Percentiles rank a stretch among this genome's conserved stretches.
Conservation (phyloP, 371 early-diverging fungal genomes). For the Chytridium lagenaria region DNA sequence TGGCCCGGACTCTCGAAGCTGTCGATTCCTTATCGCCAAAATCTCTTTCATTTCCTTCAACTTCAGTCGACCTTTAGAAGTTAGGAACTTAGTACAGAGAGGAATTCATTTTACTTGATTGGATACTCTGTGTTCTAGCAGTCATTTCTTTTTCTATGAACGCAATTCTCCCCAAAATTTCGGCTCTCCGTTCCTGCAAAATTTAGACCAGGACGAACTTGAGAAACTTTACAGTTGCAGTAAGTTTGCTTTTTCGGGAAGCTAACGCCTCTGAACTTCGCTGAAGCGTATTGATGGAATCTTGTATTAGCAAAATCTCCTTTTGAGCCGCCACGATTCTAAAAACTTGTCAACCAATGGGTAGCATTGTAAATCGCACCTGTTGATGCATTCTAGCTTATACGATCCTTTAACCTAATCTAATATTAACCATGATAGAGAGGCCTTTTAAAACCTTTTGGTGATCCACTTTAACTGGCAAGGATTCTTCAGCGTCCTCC, state of each 20-base stretch:
- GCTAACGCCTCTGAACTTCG: slow-evolving; percentile 1
- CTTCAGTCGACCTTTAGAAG: slow-evolving; percentile 10
- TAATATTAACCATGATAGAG: not conserved
- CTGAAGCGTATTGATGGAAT: slow-evolving; percentile 11
- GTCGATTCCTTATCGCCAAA: slow-evolving; percentile 8
- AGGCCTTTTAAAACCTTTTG: slow-evolving; percentile 5
- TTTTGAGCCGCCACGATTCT: slow-evolving; percentile 28
- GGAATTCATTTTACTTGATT: slow-evolving; percentile 20
- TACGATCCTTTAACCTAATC: slow-evolving; percentile 5
- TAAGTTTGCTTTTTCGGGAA: not conserved
- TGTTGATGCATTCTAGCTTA: slow-evolving; percentile 7
- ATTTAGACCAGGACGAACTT: not conserved
- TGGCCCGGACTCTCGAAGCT: slow-evolving; percentile 14
- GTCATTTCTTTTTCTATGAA: slow-evolving; percentile 33
- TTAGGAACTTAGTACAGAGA: not conserved
- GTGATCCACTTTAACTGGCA: slow-evolving; percentile 20
- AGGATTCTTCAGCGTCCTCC: slow-evolving; percentile 15
- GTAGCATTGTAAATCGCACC: no score
- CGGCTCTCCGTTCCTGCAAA: not conserved
- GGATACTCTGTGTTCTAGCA: slow-evolving; percentile 25
- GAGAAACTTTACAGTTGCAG: not conserved
- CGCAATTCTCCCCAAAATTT: not conserved
- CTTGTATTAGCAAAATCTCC: slow-evolving; percentile 12
- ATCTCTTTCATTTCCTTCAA: slow-evolving; percentile 20
- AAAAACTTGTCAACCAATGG: not conserved